A percentile compares a stretch with the other conserved stretches of the same genome.
Conservation (phyloP, 768 basidiomycete genomes). For the Auricularia heimuer region DNA sequence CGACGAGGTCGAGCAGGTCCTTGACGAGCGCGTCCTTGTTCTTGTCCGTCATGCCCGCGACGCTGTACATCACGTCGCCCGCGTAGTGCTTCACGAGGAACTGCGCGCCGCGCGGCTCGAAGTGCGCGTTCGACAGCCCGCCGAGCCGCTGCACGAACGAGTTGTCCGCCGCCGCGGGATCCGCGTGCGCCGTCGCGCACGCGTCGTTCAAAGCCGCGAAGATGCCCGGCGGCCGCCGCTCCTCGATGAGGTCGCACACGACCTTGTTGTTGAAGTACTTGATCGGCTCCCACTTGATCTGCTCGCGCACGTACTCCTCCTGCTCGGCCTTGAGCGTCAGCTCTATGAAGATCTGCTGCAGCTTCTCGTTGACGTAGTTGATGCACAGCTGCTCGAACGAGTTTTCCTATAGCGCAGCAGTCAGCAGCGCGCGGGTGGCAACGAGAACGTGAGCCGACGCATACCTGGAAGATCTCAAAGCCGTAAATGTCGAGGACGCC, state of each 20-base stretch:
- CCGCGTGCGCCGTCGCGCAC: constrained; percentile 97
- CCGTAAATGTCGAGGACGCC: constrained; percentile 99
- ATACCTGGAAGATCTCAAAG: constrained; percentile 94
- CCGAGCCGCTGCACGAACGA: constrained; percentile 91
- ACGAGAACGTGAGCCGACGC: constrained; percentile 3
- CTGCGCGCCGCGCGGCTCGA: constrained; percentile 87
- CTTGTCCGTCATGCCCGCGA: constrained; percentile 98
- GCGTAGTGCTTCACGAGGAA: constrained; percentile 96
- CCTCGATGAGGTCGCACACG: constrained; percentile 97
- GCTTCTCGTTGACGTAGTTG: constrained; percentile 99
- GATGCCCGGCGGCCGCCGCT: constrained; percentile 89
- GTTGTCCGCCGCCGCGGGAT: constrained; percentile 90
- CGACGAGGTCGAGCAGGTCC: constrained; percentile 85
- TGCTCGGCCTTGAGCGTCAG: constrained; percentile 98
- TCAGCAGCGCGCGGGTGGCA: background rate
- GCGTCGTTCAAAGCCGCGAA: constrained; percentile 98
- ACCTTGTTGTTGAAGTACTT: constrained; percentile 98
- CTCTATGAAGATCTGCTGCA: constrained; percentile 99
- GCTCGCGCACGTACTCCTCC: constrained; percentile 96
- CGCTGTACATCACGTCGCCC: constrained; percentile 97
- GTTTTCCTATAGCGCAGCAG: constrained; percentile 52
- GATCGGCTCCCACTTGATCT: constrained; percentile 99
- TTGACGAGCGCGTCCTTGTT: constrained; percentile 97
- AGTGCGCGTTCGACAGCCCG: constrained; percentile 79
- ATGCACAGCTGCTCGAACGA: constrained; percentile 98